Evolutionary conservation across 768 basidiomycete genomes (phyloP).

Genomic region (Candolleomyces aberdarensis): DNA sequence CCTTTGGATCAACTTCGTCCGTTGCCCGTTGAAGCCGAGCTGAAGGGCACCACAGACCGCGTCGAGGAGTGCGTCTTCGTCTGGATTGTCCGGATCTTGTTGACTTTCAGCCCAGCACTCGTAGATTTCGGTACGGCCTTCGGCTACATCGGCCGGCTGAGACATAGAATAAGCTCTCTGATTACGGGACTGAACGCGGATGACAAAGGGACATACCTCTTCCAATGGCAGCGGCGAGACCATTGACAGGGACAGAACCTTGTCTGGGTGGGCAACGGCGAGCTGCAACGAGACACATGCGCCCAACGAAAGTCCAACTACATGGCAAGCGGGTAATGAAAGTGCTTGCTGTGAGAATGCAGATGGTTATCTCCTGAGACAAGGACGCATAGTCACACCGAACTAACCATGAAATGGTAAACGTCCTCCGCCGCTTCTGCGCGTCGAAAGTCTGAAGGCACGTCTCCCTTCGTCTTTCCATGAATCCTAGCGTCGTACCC

Average conservation of each 20-base stretch:
- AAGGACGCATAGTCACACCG: not conserved
- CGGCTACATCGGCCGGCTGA: conserved; percentile 25
- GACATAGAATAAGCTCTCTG: not conserved
- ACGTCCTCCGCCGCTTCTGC: conserved; percentile 30
- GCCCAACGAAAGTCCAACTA: conserved; percentile 35
- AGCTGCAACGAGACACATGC: conserved; percentile 30
- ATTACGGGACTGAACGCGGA: conserved; percentile 6
- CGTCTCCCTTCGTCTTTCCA: conserved; percentile 27
- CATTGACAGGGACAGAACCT: conserved; percentile 29
- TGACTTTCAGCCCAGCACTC: conserved; percentile 22
- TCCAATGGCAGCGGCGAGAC: conserved; percentile 30
- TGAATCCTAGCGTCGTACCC: conserved; percentile 29
- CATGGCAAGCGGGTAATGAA: conserved; percentile 30
- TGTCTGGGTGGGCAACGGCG: conserved; percentile 28
- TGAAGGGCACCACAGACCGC: conserved; percentile 17
- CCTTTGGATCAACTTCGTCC: conserved; percentile 15
- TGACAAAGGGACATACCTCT: conserved; percentile 28
- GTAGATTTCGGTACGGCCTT: conserved; percentile 26
- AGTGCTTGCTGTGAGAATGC: conserved; percentile 24
- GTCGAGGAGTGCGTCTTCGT: conserved; percentile 15
- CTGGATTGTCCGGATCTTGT: conserved; percentile 6
- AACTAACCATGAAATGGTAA: conserved; percentile 29
- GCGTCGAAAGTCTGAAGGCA: conserved; percentile 18
- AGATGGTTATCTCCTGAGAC: not conserved
- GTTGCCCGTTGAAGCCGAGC: conserved; percentile 18